Percentiles rank a stretch among this genome's conserved stretches.
Evolutionary conservation across 2,329 filamentous ascomycete genomes (phyloP).

Genomic region (Incumbomyces lentus): DNA sequence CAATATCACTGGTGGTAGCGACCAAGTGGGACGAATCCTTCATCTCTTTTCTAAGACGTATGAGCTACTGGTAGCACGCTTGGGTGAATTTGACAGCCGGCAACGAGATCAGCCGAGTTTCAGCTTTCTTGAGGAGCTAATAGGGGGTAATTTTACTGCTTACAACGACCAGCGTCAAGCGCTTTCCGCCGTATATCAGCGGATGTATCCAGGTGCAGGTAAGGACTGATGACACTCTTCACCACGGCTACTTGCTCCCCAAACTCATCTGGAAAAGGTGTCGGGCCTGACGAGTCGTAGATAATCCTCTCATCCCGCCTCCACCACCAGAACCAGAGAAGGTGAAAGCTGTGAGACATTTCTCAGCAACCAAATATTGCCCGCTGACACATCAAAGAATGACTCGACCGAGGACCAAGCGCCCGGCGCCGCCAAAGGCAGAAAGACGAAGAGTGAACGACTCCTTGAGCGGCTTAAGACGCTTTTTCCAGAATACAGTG

Average conservation of each 20-base stretch:
- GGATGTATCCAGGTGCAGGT: not conserved
- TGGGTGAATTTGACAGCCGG: constrained; percentile 34
- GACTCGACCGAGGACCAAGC: too few relatives aligned
- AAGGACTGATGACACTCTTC: not conserved
- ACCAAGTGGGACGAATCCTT: constrained; percentile 57
- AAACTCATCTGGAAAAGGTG: too few relatives aligned
- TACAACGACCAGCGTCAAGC: constrained; percentile 61
- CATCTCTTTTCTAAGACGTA: constrained; percentile 59
- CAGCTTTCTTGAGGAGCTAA: constrained; percentile 61
- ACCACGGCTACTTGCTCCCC: too few relatives aligned
- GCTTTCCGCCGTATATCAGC: constrained; percentile 40
- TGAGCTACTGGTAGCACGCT: constrained; percentile 45
- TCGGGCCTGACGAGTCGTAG: too few relatives aligned
- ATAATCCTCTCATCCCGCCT: too few relatives aligned
- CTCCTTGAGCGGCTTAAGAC: constrained; percentile 10
- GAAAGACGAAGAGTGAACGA: not conserved
- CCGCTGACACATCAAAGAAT: too few relatives aligned
- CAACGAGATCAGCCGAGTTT: constrained; percentile 16
- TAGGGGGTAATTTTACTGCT: constrained; percentile 68
- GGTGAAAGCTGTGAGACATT: too few relatives aligned
- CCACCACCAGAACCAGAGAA: too few relatives aligned
- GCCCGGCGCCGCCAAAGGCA: not conserved
- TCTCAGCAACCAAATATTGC: too few relatives aligned
- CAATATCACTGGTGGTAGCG: constrained; percentile 82
- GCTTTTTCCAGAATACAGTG: constrained; percentile 15